Percentiles rank a stretch among this genome's conserved stretches.
phyloP scores from a whole-genome alignment of 306 rosid genomes.

The Acacia melanoxylon region DNA sequence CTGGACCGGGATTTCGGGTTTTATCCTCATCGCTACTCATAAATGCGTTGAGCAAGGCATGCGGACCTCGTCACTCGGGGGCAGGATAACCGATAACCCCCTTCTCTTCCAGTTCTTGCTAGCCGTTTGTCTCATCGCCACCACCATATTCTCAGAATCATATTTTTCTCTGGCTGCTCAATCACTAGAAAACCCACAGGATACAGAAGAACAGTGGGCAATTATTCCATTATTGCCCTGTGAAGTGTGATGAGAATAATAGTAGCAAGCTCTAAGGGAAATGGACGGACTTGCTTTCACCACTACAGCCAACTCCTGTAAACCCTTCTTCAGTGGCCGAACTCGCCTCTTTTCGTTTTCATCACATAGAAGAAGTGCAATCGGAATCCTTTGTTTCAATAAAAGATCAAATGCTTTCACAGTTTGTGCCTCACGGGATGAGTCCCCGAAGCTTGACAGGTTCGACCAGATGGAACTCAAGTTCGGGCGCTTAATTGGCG shows the following conservation, averaged over 20 bases:
- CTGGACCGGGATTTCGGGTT: no score
- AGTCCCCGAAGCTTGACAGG: slow-evolving; percentile 52
- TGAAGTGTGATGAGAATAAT: slow-evolving; percentile 27
- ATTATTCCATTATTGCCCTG: not conserved
- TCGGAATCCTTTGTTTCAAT: slow-evolving; percentile 32
- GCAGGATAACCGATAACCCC: not conserved
- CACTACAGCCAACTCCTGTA: slow-evolving; percentile 2
- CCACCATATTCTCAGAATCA: not conserved
- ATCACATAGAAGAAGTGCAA: slow-evolving; percentile 27
- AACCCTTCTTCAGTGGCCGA: slow-evolving; percentile 38
- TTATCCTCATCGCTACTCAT: no score
- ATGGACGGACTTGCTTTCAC: slow-evolving; percentile 72
- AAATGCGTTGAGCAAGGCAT: no score
- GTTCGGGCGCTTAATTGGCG: slow-evolving; percentile 88
- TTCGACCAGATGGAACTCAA: slow-evolving; percentile 87
- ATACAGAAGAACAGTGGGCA: not conserved
- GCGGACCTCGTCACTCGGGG: no score
- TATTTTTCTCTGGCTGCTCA: not conserved
- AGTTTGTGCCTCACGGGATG: slow-evolving; percentile 58
- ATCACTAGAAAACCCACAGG: not conserved
- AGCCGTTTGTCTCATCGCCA: not conserved
- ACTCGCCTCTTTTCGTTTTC: slow-evolving; percentile 40
- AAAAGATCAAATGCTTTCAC: slow-evolving; percentile 38
- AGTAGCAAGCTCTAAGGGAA: not conserved
- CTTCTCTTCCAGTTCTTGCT: no score